Percentiles rank a stretch among this genome's conserved stretches.
These are phyloP conservation scores for Coprinopsis marcescibilis DNA, from an alignment of 768 basidiomycete genomes.

Conservation along the genomic window DNA sequence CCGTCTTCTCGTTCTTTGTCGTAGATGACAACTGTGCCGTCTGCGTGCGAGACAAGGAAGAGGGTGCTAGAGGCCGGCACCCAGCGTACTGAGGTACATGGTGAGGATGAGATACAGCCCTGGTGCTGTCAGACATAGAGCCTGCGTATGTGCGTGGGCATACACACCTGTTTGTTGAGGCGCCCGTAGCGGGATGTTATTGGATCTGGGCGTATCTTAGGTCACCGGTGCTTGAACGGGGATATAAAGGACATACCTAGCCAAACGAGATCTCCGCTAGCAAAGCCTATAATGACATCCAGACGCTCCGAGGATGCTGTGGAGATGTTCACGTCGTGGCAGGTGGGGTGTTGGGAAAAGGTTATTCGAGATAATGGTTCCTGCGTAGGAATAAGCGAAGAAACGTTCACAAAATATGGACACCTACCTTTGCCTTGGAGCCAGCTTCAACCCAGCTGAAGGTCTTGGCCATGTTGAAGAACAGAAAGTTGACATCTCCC, in stretches of 20 bases:
- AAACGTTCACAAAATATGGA: neutral
- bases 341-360: conserved; percentile 85
- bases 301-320: conserved; percentile 76
- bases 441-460: conserved; percentile 86
- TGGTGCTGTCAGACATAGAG: conserved; percentile 20
- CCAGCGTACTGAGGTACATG: conserved; percentile 89
- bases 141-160: neutral
- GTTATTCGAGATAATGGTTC: conserved; percentile 83
- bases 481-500: conserved; percentile 81
- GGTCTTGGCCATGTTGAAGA: conserved; percentile 83
- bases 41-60: conserved; percentile 83
- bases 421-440: conserved; percentile 71
- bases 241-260: conserved; percentile 50
- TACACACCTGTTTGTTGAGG: conserved; percentile 74
- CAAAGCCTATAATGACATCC: conserved; percentile 89
- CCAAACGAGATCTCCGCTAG: conserved; percentile 95
- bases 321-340: conserved; percentile 77
- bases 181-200: conserved; percentile 77
- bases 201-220: conserved; percentile 51
- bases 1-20: conserved; percentile 91
- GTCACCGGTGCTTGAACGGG: conserved; percentile 7
- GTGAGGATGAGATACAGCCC: conserved; percentile 75
- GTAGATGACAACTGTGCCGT: conserved; percentile 85
- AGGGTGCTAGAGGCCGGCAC: conserved; percentile 75
- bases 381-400: conserved; percentile 30